Evolutionary conservation across 768 basidiomycete genomes (phyloP).

Genomic region (Termitomyces sp.): DNA sequence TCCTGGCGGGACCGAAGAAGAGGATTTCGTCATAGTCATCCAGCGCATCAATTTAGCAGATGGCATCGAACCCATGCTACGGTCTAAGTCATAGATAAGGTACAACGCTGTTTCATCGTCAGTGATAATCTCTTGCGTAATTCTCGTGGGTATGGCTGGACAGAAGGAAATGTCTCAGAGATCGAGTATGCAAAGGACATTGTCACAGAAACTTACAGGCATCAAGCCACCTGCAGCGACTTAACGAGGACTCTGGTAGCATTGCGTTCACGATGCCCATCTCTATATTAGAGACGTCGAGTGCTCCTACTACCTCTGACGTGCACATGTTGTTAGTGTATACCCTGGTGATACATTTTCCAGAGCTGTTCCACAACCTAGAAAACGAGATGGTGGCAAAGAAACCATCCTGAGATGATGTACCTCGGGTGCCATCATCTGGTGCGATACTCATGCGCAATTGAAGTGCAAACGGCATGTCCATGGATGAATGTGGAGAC

Average conservation of each 20-base stretch:
- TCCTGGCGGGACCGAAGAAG: neutral
- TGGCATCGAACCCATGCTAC: slow-evolving; percentile 48
- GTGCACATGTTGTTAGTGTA: slow-evolving; percentile 48
- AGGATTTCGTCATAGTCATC: slow-evolving; percentile 36
- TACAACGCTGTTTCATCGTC: slow-evolving; percentile 62
- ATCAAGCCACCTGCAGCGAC: slow-evolving; percentile 68
- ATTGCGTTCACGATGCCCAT: slow-evolving; percentile 49
- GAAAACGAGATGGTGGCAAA: slow-evolving; percentile 53
- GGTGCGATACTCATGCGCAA: slow-evolving; percentile 56
- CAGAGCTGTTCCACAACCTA: slow-evolving; percentile 46
- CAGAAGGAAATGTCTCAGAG: slow-evolving; percentile 27
- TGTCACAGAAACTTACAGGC: slow-evolving; percentile 44
- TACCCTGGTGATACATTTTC: slow-evolving; percentile 62
- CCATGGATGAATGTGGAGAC: slow-evolving; percentile 32
- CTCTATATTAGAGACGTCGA: slow-evolving; percentile 46
- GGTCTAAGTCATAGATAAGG: slow-evolving; percentile 67
- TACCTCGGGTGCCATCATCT: slow-evolving; percentile 46
- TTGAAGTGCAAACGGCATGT: slow-evolving; percentile 40
- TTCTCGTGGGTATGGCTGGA: slow-evolving; percentile 46
- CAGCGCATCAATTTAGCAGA: slow-evolving; percentile 49
- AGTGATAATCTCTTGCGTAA: slow-evolving; percentile 69
- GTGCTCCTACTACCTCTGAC: slow-evolving; percentile 47
- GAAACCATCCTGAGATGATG: slow-evolving; percentile 63
- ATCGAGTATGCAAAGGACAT: slow-evolving; percentile 5
- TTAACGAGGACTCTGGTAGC: slow-evolving; percentile 66